These are phyloP conservation scores for Globisporangium lucens DNA, from an alignment of 352 stramenopile genomes.

Conservation along the genomic window DNA sequence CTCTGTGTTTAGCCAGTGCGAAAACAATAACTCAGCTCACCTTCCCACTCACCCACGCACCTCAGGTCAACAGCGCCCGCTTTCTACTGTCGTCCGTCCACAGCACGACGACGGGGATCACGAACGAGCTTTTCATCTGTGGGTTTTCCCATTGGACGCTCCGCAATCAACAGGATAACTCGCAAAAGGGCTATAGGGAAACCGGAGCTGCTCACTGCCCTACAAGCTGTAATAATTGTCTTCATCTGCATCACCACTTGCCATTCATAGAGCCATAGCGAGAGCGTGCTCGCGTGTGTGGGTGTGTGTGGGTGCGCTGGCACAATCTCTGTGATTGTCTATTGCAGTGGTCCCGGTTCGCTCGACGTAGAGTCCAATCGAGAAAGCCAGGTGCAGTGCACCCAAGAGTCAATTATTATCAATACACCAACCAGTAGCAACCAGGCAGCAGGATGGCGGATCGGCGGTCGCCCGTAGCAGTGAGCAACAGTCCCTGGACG, in stretches of 20 bases:
- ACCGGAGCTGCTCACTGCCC: no score
- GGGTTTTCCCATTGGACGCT: neutral
- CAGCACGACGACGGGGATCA: neutral
- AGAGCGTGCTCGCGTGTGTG: neutral
- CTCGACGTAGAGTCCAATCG: neutral
- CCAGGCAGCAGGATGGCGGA: neutral
- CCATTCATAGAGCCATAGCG: neutral
- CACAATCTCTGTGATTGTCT: neutral
- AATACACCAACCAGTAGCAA: neutral
- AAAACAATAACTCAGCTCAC: neutral
- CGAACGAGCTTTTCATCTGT: neutral
- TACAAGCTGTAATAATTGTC: no score
- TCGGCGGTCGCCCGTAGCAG: neutral
- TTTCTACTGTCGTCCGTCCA: constrained; percentile 8
- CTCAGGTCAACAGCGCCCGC: neutral
- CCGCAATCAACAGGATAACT: neutral
- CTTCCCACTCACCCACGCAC: neutral
- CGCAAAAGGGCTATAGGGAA: neutral
- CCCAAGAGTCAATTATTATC: neutral
- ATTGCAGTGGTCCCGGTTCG: neutral
- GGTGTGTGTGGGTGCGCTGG: no score
- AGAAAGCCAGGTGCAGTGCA: constrained; percentile 3
- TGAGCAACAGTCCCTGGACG: constrained; percentile 4
- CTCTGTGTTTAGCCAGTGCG: neutral
- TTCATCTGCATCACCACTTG: no score